Evolutionary conservation across 2,329 filamentous ascomycete species (phyloP).

Genomic region (Colletotrichum phormii): DNA sequence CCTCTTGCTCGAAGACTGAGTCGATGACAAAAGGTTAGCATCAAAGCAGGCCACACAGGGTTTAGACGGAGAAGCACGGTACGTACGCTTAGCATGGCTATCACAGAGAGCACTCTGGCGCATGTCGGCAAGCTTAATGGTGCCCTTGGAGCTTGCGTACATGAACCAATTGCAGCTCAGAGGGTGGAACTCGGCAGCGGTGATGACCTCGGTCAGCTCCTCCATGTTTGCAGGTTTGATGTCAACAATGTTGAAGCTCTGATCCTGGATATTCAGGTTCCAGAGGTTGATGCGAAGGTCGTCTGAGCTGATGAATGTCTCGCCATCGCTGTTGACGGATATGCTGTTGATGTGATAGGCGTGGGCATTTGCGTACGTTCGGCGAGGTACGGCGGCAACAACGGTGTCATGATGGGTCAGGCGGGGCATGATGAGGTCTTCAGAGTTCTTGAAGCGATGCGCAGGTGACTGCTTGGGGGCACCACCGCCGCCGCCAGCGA

Average conservation of each 20-base stretch:
- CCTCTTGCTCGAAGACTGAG: conserved; percentile 97
- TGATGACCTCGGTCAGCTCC: conserved; percentile 98
- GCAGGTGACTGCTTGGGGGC: conserved; percentile 78
- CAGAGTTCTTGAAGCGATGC: conserved; percentile 80
- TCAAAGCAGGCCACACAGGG: background rate
- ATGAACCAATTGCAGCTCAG: conserved; percentile 99
- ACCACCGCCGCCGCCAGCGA: conserved; percentile 82
- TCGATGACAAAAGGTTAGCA: background rate
- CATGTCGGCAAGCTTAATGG: conserved; percentile 99
- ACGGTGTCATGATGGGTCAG: conserved; percentile 99
- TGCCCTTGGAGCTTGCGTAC: conserved; percentile 99
- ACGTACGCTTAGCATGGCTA: conserved; percentile 91
- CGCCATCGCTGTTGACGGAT: conserved; percentile 99
- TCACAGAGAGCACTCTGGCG: conserved; percentile 96
- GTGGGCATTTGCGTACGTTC: conserved; percentile 97
- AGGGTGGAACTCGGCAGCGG: conserved; percentile 96
- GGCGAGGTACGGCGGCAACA: conserved; percentile 92
- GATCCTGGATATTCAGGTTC: conserved; percentile 99
- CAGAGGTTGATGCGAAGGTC: conserved; percentile 97
- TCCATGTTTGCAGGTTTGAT: conserved; percentile 99
- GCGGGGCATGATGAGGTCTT: conserved; percentile 91
- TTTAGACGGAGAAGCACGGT: background rate
- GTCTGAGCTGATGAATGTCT: conserved; percentile 99
- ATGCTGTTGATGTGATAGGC: conserved; percentile 99
- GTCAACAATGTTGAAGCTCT: conserved; percentile 99